Evolutionary conservation across 2,329 filamentous ascomycete genomes (phyloP), one percentile per base, ranked within the genome.

Genomic region (Trichoderma sp.): DNA sequence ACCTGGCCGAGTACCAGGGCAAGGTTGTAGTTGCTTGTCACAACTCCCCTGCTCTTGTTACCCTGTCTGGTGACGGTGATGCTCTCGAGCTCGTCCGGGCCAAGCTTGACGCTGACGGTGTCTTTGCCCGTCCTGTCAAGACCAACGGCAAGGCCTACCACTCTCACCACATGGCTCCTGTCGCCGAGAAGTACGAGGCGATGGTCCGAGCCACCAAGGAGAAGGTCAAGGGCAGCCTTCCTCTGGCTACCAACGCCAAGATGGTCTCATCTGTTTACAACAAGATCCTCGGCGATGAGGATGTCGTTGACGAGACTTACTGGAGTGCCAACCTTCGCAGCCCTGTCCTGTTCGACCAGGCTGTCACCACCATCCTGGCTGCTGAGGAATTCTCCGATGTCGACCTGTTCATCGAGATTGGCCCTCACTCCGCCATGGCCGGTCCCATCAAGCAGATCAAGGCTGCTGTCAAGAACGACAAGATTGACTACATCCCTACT

Each of bases 381-480:
- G 69, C 68, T 12, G 75, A 75, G 76, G 35, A 76, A 75, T 24
- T 56, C 69, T 60, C 75, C n/a, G 38, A 71, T 71, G 74, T 77
- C 35, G 71, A 78, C 66, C 38, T 78, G 33, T 81, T 87, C 29
- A 78, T 88, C n/a, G 87, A 89, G 78, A 78, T 88, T 14, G 87
- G 87, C 0, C 87, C 87, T 0, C 87, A 88, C 76, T 83, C 86
- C 1, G 86, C 85, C 3, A 82, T 89, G 3, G 83, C 85, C 65
- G 86, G 87, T 0, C 87, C 87, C 3, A 81, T 87, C 69, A 85
- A 87, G 78, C 86, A 86, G 12, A 79, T 87, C 16, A 86, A 86
- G 76, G 81, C 83, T 1, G 84, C 84, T 16, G 82, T 83, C 6
- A 82, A 83, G 33, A 83, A 83, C 0, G 80, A 83, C 45, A 86